These are phyloP conservation scores for Trypanosoma brucei DNA, from an alignment of 208 protist genomes.

Conservation along the genomic window DNA sequence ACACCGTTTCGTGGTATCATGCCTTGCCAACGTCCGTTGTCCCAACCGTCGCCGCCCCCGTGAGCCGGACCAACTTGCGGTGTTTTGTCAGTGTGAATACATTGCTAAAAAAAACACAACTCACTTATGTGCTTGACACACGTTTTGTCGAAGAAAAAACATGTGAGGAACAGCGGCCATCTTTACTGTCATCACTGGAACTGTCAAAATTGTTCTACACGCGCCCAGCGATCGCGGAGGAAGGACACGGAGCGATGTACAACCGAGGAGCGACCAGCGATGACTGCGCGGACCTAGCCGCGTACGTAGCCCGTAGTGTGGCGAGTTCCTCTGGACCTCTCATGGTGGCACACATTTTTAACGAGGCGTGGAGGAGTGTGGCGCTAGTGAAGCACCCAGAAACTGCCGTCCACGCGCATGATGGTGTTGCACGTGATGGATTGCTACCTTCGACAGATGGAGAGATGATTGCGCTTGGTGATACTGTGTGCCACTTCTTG, in stretches of 20 bases:
- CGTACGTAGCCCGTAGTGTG: slow-evolving; percentile 10
- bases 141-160: too few relatives aligned
- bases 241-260: neutral
- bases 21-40: slow-evolving; percentile 15
- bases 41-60: slow-evolving; percentile 1
- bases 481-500: slow-evolving; percentile 12
- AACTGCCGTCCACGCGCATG: slow-evolving; percentile 1
- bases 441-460: neutral
- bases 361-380: slow-evolving; percentile 16
- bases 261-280: neutral
- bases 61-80: neutral
- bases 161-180: neutral
- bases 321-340: neutral
- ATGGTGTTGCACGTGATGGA: neutral
- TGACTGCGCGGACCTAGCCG: slow-evolving; percentile 5
- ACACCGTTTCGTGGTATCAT: slow-evolving; percentile 15
- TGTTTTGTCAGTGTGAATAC: slow-evolving; percentile 27
- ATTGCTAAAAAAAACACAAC: slow-evolving; percentile 18
- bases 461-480: slow-evolving; percentile 7
- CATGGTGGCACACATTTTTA: neutral
- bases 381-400: neutral
- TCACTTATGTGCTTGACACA: slow-evolving; percentile 22
- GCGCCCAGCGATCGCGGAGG: neutral
- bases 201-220: slow-evolving; percentile 8
- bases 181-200: neutral